Base-by-base conservation (phyloP, 305 asterid genomes). In the Rubia peregrina region DNA sequence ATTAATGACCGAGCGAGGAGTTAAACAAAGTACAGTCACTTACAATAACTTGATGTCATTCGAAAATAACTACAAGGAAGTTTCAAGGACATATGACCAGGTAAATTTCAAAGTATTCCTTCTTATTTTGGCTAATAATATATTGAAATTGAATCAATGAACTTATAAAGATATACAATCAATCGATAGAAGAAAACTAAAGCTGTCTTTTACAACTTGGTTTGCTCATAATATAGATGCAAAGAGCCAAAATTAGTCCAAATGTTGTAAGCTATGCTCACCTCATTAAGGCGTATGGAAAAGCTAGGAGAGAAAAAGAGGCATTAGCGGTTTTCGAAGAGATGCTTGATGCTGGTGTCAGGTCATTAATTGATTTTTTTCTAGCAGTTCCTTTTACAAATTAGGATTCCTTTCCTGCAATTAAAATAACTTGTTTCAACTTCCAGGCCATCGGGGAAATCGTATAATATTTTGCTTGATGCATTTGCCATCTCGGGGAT, bases 261-360 rank as follows among this genome's bases (percentile, higher is more conserved):
- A 97, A 93, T 84, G 98, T 93, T 60, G 96, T 93, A 74, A 93
- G 89, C 81, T 91, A 93, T 76, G 94, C 98, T 0, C 82, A 88
- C 70, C 95, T 93, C 53, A 81, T 93, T 72, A 84, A 74, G 73
- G 96, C 97, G 33, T 91, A 93, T 75, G 98, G 98, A 74, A 93
- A 89, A 85, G 97, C 95, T 78, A 89, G 98, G 85, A 83, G 97
- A 81, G 98, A 93, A 88, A 96, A 91, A 80, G 97, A 93, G 83
- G 98, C 98, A 68, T 84, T 93, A 71, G 88, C 97, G 61, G 96
- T 89, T 77, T 93, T 93, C 76, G 98, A 91, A 83, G 97, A 89
- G 89, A 93, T 93, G 98, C 97, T 93, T 74, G 96, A 93, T 85
- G 90, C 97, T 73, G 95, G 95, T 73, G 94, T 93, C 79, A 88